Evolutionary conservation across 2,329 filamentous ascomycete species (phyloP).

Genomic region (Paracamarosporium sp.): DNA sequence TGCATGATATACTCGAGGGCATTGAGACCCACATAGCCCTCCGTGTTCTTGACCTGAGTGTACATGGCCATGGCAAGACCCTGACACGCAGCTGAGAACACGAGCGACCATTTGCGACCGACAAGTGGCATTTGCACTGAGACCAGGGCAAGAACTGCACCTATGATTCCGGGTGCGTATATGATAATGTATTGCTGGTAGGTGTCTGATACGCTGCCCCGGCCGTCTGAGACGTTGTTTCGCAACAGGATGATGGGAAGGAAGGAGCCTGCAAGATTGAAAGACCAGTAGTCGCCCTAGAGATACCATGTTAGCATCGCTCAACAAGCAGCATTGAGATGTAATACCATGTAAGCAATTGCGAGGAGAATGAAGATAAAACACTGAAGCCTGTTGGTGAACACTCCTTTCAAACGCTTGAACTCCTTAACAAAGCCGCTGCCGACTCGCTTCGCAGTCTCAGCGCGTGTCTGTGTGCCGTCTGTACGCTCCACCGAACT

Average conservation of each 20-base stretch:
- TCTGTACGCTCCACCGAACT: neutral
- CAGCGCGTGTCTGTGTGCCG: constrained; percentile 12
- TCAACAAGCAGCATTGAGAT: neutral
- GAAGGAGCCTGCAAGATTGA: constrained; percentile 35
- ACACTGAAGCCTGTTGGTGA: constrained; percentile 32
- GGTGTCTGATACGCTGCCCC: constrained; percentile 29
- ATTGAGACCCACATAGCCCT: constrained; percentile 35
- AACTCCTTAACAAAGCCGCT: constrained; percentile 29
- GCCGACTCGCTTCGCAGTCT: constrained; percentile 30
- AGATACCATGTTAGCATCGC: neutral
- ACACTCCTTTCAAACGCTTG: constrained; percentile 34
- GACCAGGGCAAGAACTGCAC: constrained; percentile 27
- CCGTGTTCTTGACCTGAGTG: constrained; percentile 33
- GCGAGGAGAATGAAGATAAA: constrained; percentile 34
- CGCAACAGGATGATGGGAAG: constrained; percentile 34
- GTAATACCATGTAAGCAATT: constrained; percentile 31
- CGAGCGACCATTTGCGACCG: constrained; percentile 37
- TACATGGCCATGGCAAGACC: constrained; percentile 40
- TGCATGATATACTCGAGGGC: constrained; percentile 43
- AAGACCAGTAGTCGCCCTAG: constrained; percentile 41
- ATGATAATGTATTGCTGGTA: constrained; percentile 40
- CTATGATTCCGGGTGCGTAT: constrained; percentile 35
- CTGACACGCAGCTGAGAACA: constrained; percentile 34
- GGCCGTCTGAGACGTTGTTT: constrained; percentile 35
- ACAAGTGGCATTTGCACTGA: constrained; percentile 35